A percentile compares a stretch with the other conserved stretches of the same genome.
Evolutionary conservation across 305 asterid genomes (phyloP).

Genomic region (Vinca major): DNA sequence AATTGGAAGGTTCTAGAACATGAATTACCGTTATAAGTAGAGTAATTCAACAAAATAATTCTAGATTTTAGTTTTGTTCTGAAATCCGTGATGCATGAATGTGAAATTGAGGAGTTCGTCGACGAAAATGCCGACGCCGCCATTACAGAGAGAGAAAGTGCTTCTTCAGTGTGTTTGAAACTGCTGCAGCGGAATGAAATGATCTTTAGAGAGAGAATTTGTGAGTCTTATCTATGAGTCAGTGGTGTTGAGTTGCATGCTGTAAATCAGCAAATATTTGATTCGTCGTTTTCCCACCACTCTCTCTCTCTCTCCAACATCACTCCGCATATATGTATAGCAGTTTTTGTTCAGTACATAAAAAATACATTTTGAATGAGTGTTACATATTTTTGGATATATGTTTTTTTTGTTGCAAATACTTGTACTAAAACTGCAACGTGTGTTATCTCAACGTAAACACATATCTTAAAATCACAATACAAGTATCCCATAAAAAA

Average conservation of each 20-base stretch:
- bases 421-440: no score
- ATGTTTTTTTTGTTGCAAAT: no score
- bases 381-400: no score
- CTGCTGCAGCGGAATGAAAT: neutral
- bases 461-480: no score
- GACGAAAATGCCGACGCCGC: constrained; percentile 17
- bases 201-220: neutral
- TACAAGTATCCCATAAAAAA: no score
- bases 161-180: neutral
- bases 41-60: constrained; percentile 21
- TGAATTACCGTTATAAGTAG: neutral
- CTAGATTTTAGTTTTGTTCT: constrained; percentile 21
- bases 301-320: neutral
- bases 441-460: no score
- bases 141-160: constrained; percentile 8
- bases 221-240: neutral
- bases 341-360: no score
- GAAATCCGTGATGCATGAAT: constrained; percentile 20
- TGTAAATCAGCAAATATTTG: constrained; percentile 12
- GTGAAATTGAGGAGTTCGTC: constrained; percentile 12
- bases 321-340: no score
- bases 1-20: constrained; percentile 11
- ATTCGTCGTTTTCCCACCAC: constrained; percentile 14
- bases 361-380: neutral
- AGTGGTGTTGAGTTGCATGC: constrained; percentile 5